Percentiles rank a stretch among this genome's conserved stretches.
These are phyloP conservation scores for Priceomyces carsonii DNA, from an alignment of 805 yeast species.

Conservation along the genomic window DNA sequence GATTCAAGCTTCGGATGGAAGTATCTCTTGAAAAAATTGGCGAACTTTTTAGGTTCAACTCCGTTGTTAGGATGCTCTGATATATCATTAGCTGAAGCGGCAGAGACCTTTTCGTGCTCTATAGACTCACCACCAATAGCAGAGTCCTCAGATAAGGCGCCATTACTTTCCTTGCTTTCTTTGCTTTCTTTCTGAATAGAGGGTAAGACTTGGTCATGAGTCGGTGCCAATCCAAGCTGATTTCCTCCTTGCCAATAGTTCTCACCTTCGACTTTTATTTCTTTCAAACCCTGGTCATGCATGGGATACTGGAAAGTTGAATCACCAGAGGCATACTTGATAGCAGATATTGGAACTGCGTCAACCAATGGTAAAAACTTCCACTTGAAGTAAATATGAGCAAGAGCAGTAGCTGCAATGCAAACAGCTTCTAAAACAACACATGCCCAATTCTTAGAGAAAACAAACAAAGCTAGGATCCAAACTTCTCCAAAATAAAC, in stretches of 20 bases:
- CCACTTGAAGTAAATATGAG: conserved; percentile 60
- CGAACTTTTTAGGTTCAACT: conserved; percentile 21
- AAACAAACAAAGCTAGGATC: conserved; percentile 68
- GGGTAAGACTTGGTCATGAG: conserved; percentile 21
- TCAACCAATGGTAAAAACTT: conserved; percentile 65
- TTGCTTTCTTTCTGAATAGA: conserved; percentile 16
- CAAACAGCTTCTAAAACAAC: conserved; percentile 68
- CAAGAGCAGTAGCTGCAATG: conserved; percentile 55
- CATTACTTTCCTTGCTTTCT: conserved; percentile 5
- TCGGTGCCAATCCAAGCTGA: conserved; percentile 33
- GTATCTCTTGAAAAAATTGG: conserved; percentile 38
- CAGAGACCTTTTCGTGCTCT: background rate
- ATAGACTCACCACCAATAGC: conserved; percentile 8
- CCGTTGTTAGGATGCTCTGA: conserved; percentile 6
- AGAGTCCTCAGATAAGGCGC: conserved; percentile 4
- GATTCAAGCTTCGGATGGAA: conserved; percentile 49
- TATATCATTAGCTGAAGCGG: background rate
- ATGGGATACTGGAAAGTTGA: conserved; percentile 52
- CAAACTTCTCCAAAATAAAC: conserved; percentile 71
- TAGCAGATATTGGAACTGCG: conserved; percentile 67
- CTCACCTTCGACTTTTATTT: conserved; percentile 54
- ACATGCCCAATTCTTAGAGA: conserved; percentile 78
- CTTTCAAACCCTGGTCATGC: conserved; percentile 63
- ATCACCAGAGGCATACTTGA: conserved; percentile 48
- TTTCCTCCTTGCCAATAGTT: conserved; percentile 47